Conservation (phyloP, 306 rosid genomes). For the Trifolium subterraneum region DNA sequence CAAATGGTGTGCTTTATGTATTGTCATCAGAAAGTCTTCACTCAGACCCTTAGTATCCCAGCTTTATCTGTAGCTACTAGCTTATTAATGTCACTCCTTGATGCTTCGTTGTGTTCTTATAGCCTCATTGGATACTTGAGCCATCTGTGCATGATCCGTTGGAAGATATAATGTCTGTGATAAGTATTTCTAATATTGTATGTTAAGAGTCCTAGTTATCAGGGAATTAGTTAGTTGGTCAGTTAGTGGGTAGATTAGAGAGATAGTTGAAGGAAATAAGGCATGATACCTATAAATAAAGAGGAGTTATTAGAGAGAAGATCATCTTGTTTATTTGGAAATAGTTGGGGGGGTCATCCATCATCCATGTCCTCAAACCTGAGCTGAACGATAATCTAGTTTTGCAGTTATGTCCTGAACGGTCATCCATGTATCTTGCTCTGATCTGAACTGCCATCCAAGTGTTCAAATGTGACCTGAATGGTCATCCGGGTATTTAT, state of each 20-base stretch:
- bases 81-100: neutral
- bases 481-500: too few relatives aligned
- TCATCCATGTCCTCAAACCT: too few relatives aligned
- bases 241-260: neutral
- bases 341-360: neutral
- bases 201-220: neutral
- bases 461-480: too few relatives aligned
- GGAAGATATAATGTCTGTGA: constrained; percentile 8
- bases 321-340: neutral
- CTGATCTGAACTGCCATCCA: too few relatives aligned
- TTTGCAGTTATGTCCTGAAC: neutral
- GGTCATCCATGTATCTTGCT: neutral
- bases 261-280: neutral
- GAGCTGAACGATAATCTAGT: too few relatives aligned
- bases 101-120: neutral
- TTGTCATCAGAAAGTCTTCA: neutral
- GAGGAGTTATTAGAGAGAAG: neutral
- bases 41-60: neutral
- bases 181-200: neutral
- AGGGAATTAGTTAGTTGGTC: neutral
- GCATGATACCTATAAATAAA: neutral
- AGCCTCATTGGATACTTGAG: constrained; percentile 2
- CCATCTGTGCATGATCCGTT: too few relatives aligned
- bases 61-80: constrained; percentile 1
- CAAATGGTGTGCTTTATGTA: neutral